Evolutionary conservation across 768 basidiomycete species (phyloP).

Genomic region (Pleurotus tuoliensis): DNA sequence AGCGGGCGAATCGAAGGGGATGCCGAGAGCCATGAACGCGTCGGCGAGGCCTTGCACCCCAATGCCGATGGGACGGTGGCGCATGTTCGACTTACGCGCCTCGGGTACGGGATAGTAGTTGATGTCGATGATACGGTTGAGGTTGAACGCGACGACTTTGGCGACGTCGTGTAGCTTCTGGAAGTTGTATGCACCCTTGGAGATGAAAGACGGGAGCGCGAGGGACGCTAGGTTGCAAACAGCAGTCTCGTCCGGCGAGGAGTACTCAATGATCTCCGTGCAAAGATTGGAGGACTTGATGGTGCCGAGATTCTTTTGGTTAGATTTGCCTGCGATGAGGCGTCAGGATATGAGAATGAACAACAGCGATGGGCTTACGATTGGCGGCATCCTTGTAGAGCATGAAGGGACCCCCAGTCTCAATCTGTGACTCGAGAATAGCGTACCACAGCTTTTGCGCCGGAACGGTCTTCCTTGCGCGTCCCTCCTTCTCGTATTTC

Average conservation of each 20-base stretch:
- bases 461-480: constrained; percentile 76
- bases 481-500: constrained; percentile 87
- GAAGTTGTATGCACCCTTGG: constrained; percentile 85
- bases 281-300: constrained; percentile 99
- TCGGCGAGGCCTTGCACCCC: constrained; percentile 98
- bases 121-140: constrained; percentile 91
- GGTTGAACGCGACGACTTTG: constrained; percentile 90
- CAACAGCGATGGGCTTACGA: constrained; percentile 42
- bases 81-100: constrained; percentile 90
- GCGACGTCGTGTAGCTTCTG: constrained; percentile 89
- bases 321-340: constrained; percentile 76
- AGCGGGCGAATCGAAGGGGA: constrained; percentile 90
- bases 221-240: constrained; percentile 99
- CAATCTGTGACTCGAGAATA: constrained; percentile 93
- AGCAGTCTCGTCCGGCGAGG: constrained; percentile 93
- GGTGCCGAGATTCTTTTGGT: constrained; percentile 96
- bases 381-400: constrained; percentile 97
- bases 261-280: constrained; percentile 99
- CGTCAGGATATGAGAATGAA: not conserved
- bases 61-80: constrained; percentile 95
- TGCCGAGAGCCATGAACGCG: constrained; percentile 93
- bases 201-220: constrained; percentile 89
- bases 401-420: constrained; percentile 99
- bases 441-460: constrained; percentile 99
- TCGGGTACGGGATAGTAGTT: constrained; percentile 96